A percentile compares a stretch with the other conserved stretches of the same genome.
Conservation (phyloP, 768 basidiomycete species). For the Lactifluus subvellereus region DNA sequence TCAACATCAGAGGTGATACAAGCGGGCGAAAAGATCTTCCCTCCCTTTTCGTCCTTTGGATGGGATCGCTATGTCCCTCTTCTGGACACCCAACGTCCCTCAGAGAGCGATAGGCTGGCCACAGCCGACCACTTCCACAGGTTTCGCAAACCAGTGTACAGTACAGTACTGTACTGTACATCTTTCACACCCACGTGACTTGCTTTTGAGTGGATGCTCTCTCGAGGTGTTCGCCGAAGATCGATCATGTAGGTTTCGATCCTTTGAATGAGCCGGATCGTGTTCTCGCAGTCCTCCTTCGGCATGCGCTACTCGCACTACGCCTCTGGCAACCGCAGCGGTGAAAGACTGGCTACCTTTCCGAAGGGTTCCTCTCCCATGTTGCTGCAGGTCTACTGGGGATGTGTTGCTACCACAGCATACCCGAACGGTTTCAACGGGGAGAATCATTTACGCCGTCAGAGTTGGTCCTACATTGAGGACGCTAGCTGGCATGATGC, state of each 20-base stretch:
- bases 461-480: too few relatives aligned
- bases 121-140: not conserved
- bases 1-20: too few relatives aligned
- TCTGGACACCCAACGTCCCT: not conserved
- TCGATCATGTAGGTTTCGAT: not conserved
- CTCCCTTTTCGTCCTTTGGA: too few relatives aligned
- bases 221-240: not conserved
- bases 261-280: not conserved
- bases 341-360: slow-evolving; percentile 1
- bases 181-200: not conserved
- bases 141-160: too few relatives aligned
- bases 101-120: not conserved
- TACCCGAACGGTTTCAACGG: too few relatives aligned
- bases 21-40: too few relatives aligned
- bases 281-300: not conserved
- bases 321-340: not conserved
- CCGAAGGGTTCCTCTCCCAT: not conserved
- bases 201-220: not conserved
- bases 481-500: too few relatives aligned
- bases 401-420: not conserved
- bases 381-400: not conserved
- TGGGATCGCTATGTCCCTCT: not conserved
- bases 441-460: too few relatives aligned
- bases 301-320: not conserved
- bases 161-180: too few relatives aligned